These are phyloP conservation scores for Neurospora sp. DNA, from an alignment of 495 filamentous ascomycete genomes.

Conservation along the genomic window DNA sequence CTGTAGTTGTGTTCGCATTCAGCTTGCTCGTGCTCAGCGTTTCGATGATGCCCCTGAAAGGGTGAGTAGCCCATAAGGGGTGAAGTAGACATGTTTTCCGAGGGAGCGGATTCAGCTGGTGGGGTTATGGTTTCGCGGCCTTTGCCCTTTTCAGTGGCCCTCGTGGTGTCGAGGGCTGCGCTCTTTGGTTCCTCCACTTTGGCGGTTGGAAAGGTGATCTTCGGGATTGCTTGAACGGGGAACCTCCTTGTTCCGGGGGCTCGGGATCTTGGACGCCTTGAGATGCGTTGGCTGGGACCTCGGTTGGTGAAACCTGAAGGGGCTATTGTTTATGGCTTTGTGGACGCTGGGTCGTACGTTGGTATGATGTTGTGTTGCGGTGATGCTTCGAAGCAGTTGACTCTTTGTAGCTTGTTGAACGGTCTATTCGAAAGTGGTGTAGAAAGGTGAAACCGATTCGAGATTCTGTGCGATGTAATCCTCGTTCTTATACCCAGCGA, in stretches of 20 bases:
- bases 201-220: background rate
- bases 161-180: background rate
- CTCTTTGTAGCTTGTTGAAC: background rate
- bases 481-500: background rate
- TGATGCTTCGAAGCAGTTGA: background rate
- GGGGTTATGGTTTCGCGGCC: background rate
- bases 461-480: background rate
- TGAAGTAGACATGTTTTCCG: background rate
- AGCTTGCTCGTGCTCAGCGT: background rate
- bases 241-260: background rate
- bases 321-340: background rate
- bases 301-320: background rate
- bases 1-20: background rate
- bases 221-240: background rate
- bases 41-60: background rate
- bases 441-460: background rate
- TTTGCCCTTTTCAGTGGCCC: background rate
- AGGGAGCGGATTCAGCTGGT: background rate
- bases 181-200: background rate
- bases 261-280: background rate
- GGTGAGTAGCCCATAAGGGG: background rate
- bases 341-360: background rate
- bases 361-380: background rate
- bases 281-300: background rate
- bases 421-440: background rate